Evolutionary conservation across 1,284 basidiomycete genomes (phyloP), one percentile per base, ranked within the genome.

Genomic region (Leccinum griseonigrum): DNA sequence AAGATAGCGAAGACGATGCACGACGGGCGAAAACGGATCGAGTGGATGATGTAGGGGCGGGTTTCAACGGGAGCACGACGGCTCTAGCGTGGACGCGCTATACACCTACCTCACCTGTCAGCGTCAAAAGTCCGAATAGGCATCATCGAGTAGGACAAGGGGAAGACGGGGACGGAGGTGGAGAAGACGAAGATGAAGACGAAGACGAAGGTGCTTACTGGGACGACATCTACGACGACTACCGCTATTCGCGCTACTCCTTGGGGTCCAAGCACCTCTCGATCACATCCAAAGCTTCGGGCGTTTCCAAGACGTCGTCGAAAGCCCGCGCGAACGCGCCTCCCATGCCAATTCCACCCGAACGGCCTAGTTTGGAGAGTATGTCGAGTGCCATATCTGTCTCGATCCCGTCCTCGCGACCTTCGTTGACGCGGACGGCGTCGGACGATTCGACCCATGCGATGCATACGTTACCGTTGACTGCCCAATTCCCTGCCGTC

Each of bases 181-280:
- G 40, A 48, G 52, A 61, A 28, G 69, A 65, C 3, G 67, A 61
- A 4, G 68, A 66, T 2, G 70, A 70, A 52, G 68, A 66, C 1
- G 64, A 66, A 43, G 75, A 76, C 54, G 78, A 76, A n/a, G 77
- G 76, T 16, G 81, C 77, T 31, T 81, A 83, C 62, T 88, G 86
- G 82, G 85, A 88, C 60, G 86, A 89, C 65, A 89, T 91, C 57
- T 91, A 90, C 66, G 88, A 91, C 69, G 82, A 88, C 64, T 91
- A 91, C 68, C 82, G 87, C 3, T 91, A 90, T 67, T 89, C 87
- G 7, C 77, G 86, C 7, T 81, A 81, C 60, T 89, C 87, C 0
- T 76, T 85, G 62, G 73, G 78, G 13, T 79, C 78, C 60, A 74
- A 75, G 64, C 77, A 67, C 3, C 43, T 56, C 54, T 72, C 71